Evolutionary conservation across 805 yeast species (phyloP), one percentile per base, ranked within the genome.

Genomic region (Zygosaccharomyces lentus): DNA sequence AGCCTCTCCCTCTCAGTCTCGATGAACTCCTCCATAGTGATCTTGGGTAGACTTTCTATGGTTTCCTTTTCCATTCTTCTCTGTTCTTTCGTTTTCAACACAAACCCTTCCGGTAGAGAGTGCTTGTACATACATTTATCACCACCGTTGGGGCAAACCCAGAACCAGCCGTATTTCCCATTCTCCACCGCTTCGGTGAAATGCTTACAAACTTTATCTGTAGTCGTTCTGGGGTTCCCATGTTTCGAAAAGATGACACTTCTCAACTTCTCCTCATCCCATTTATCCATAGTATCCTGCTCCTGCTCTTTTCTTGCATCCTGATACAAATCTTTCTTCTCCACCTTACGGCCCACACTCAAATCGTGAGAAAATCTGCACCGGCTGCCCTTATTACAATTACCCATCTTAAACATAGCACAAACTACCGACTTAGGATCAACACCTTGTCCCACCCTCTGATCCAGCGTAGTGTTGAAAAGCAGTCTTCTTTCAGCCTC

Each of bases 121-220:
- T 93, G 99, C 68, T 80, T 82, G 72, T 93, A 93, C 73, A 84
- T 91, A 78, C 99, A 93, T 50, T 80, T 84, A 50, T 84, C 80
- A 54, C 96, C 97, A 34, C 91, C 90, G 57, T 87, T 87, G 23
- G 99, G 99, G 73, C 99, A 93, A 16, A 77, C 75, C 99, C 99
- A 93, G 69, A 93, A 90, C 99, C 99, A 93, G 62, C 99, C 99
- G 65, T 93, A 93, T 64, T 91, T 91, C 48, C 91, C 93, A 62
- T 89, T 88, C 64, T 93, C 99, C 47, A 93, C 97, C 0, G 99
- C 98, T 49, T 89, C 96, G 54, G 93, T 87, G 71, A 93, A 95
- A 68, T 67, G 80, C 66, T 90, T 93, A 77, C 99, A 93, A 40
- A 93, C 87, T 55, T 78, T 93, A 54, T 91, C 97, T 0, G 99